Evolutionary conservation across 2,329 filamentous ascomycete genomes (phyloP).

Genomic region (Hymenoscyphus linearis): DNA sequence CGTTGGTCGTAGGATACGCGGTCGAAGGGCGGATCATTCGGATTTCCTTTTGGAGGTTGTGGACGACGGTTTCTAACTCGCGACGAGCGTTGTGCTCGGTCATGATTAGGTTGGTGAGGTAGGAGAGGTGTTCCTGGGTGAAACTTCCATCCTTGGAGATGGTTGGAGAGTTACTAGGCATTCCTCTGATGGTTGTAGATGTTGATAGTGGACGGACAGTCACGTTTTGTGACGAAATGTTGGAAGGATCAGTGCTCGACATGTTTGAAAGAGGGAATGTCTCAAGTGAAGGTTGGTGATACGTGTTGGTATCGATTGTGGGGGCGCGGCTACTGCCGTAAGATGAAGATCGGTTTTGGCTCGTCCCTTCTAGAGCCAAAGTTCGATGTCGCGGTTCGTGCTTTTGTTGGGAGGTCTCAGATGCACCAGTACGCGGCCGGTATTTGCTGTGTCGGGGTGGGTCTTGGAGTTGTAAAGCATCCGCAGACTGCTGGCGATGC

Average conservation of each 20-base stretch:
- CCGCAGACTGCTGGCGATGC: constrained; percentile 9
- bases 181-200: constrained; percentile 29
- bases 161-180: constrained; percentile 26
- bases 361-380: constrained; percentile 9
- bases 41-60: constrained; percentile 38
- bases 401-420: constrained; percentile 25
- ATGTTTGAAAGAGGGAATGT: constrained; percentile 11
- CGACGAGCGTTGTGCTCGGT: constrained; percentile 51
- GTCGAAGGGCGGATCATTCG: constrained; percentile 5
- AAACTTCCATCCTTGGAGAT: constrained; percentile 25
- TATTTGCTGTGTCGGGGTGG: constrained; percentile 16
- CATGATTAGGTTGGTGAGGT: constrained; percentile 48
- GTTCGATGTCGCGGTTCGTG: constrained; percentile 15
- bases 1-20: constrained; percentile 17
- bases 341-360: constrained; percentile 20
- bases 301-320: constrained; percentile 23
- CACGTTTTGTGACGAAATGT: constrained; percentile 9
- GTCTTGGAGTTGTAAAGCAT: constrained; percentile 23
- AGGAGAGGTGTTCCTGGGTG: constrained; percentile 44
- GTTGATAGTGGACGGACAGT: constrained; percentile 28
- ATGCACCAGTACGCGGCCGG: constrained; percentile 22
- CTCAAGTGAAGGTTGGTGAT: constrained; percentile 24
- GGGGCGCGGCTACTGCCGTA: constrained; percentile 26
- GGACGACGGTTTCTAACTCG: constrained; percentile 52
- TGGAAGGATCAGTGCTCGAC: constrained; percentile 7